Conservation (phyloP, 2,329 filamentous ascomycete genomes). For the Salinomyces thailandicus region DNA sequence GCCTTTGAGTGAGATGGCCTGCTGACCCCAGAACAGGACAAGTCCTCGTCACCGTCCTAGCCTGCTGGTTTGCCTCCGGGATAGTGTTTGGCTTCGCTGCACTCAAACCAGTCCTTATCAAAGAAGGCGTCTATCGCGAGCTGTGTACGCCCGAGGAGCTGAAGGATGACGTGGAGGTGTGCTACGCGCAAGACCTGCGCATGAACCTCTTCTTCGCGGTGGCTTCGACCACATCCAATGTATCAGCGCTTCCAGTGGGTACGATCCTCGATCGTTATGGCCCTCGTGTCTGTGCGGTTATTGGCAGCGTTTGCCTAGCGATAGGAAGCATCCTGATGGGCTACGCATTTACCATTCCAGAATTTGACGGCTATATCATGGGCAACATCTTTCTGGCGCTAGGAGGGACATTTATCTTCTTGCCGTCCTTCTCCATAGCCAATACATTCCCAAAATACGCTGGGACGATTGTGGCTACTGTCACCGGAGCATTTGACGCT, state of each 20-base stretch:
- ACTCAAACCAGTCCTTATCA: conserved; percentile 68
- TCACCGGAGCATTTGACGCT: conserved; percentile 43
- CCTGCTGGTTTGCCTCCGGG: conserved; percentile 68
- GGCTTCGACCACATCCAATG: conserved; percentile 78
- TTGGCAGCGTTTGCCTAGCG: conserved; percentile 58
- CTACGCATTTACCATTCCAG: conserved; percentile 47
- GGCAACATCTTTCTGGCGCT: conserved; percentile 41
- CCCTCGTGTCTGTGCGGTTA: conserved; percentile 58
- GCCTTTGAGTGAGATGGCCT: background rate
- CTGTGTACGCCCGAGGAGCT: conserved; percentile 48
- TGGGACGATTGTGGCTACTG: conserved; percentile 38
- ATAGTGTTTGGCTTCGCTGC: conserved; percentile 78
- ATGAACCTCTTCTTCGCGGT: conserved; percentile 91
- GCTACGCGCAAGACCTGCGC: conserved; percentile 48
- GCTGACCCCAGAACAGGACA: conserved; percentile 39
- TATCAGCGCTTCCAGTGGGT: conserved; percentile 74
- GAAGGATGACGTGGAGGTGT: conserved; percentile 40
- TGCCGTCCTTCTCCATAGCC: conserved; percentile 41
- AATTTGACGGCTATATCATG: conserved; percentile 57
- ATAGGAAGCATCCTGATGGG: conserved; percentile 64
- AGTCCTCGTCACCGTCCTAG: conserved; percentile 56
- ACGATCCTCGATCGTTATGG: conserved; percentile 76
- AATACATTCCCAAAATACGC: conserved; percentile 42
- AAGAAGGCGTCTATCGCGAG: conserved; percentile 59
- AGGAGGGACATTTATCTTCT: conserved; percentile 42